Percentiles rank a stretch among this genome's conserved stretches.
phyloP scores from a whole-genome alignment of 2,329 filamentous ascomycete species.

The Cladorrhinum sp. region DNA sequence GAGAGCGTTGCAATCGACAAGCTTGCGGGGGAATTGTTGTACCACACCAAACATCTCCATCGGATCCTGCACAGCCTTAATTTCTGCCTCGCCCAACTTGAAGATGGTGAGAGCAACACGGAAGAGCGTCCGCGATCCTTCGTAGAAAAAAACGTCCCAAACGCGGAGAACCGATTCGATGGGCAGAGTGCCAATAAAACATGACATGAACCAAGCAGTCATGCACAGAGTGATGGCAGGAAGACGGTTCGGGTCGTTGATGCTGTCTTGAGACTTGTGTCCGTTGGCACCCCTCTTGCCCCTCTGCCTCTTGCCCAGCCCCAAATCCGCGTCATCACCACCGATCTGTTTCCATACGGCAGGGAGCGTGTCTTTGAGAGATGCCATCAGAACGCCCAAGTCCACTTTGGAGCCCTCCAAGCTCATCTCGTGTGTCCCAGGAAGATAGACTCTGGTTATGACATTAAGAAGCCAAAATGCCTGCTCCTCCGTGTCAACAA shows the following conservation, averaged over 20 bases:
- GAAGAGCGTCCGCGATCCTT: slow-evolving; percentile 91
- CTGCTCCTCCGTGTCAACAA: slow-evolving; percentile 84
- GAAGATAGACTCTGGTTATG: slow-evolving; percentile 82
- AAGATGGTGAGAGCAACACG: slow-evolving; percentile 88
- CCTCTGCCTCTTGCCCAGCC: slow-evolving; percentile 37
- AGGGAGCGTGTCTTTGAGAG: slow-evolving; percentile 78
- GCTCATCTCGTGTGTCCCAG: slow-evolving; percentile 86
- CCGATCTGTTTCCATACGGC: slow-evolving; percentile 85
- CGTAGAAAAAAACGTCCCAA: slow-evolving; percentile 95
- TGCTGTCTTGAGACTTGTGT: slow-evolving; percentile 40
- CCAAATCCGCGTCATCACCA: slow-evolving; percentile 61
- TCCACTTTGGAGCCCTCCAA: slow-evolving; percentile 92
- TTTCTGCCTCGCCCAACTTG: slow-evolving; percentile 79
- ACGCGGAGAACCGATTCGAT: slow-evolving; percentile 89
- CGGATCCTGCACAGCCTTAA: slow-evolving; percentile 74
- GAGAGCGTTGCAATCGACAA: slow-evolving; percentile 77
- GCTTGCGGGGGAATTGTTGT: slow-evolving; percentile 75
- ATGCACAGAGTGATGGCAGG: slow-evolving; percentile 90
- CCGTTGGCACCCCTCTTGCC: slow-evolving; percentile 28
- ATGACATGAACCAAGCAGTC: slow-evolving; percentile 97
- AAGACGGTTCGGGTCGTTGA: slow-evolving; percentile 51
- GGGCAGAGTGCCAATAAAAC: slow-evolving; percentile 88
- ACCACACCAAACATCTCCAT: slow-evolving; percentile 97
- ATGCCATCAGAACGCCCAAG: slow-evolving; percentile 86
- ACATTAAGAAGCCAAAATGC: slow-evolving; percentile 91